Evolutionary conservation across 129 eudicot genomes (phyloP), one percentile per base, ranked within the genome.

Genomic region (Flaveria trinervia): DNA sequence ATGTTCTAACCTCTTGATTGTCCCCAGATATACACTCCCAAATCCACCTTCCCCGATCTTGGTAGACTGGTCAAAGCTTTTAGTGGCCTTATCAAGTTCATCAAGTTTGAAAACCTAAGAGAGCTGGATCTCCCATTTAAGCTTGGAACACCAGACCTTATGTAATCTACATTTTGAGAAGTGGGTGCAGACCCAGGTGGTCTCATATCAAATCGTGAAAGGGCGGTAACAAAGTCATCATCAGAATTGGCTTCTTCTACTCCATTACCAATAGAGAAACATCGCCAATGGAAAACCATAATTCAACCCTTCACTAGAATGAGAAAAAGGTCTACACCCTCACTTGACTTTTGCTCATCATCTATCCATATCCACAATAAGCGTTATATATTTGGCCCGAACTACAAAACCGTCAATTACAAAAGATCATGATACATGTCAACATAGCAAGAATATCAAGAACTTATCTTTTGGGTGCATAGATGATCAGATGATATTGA

Each of bases 11-110:
- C 72, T 79, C 81, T 80, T 86, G 1, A 93, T 80, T 1, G n/a
- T 66, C 10, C 95, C 96, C 81, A 59, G 75, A 75, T 73, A 83
- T 11, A 93, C 98, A 81, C 82, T 88, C 62, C 95, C 98, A 77
- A 90, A 93, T 50, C 96, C 96, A 48, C 98, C 98, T 59, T 88
- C 87, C 10, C 98, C 98, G 6, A 93, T 78, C 75, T 86, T 88
- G 5, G 82, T 71, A 22, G 91, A 86, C 16, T 83, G 76, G 39
- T 80, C 84, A 69, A 93, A 93, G 68, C 84, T 83, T 52, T 82
- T 77, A 20, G 98, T 88, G 59, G 83, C 89, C 43, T 72, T 22
- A 46, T 82, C 87, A 52, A 93, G 86, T 46, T 93, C 98, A 25
- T 85, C 78, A 74, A 76, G 84, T 22, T 88, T 85, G 79, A 93